Conservation (phyloP, 257 asterid species). For the Scutellaria baicalensis region DNA sequence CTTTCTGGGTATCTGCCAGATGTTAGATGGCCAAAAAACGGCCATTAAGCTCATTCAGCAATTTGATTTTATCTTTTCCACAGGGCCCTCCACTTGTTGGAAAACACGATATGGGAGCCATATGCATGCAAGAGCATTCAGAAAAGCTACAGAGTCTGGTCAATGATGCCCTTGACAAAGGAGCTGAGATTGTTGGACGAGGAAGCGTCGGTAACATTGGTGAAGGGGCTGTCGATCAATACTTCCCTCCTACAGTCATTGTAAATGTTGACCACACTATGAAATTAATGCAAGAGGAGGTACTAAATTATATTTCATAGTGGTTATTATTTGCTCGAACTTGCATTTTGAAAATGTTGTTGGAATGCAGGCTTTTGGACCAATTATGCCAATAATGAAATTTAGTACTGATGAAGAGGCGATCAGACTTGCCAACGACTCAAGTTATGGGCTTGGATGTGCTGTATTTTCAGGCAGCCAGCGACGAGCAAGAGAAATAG, state of each 20-base stretch:
- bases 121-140: conserved; percentile 98
- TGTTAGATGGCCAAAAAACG: not conserved
- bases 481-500: conserved; percentile 65
- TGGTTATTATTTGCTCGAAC: not conserved
- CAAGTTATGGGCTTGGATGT: conserved; percentile 95
- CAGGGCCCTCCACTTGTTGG: conserved; percentile 96
- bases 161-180: conserved; percentile 79
- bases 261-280: conserved; percentile 81
- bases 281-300: conserved; percentile 99
- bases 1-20: not conserved
- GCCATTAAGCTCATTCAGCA: not conserved
- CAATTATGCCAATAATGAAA: conserved; percentile 91
- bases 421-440: conserved; percentile 81
- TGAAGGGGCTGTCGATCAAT: conserved; percentile 96
- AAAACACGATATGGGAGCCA: conserved; percentile 97
- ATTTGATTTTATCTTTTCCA: conserved; percentile 14
- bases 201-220: conserved; percentile 96
- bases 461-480: conserved; percentile 98
- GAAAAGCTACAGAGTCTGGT: conserved; percentile 90
- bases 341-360: conserved; percentile 11
- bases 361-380: conserved; percentile 87
- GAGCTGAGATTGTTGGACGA: conserved; percentile 88
- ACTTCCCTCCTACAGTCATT: conserved; percentile 93
- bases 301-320: conserved; percentile 9
- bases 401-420: conserved; percentile 91